Conservation (phyloP, 1,139 yeast species). For the Suhomyces terraborum region DNA sequence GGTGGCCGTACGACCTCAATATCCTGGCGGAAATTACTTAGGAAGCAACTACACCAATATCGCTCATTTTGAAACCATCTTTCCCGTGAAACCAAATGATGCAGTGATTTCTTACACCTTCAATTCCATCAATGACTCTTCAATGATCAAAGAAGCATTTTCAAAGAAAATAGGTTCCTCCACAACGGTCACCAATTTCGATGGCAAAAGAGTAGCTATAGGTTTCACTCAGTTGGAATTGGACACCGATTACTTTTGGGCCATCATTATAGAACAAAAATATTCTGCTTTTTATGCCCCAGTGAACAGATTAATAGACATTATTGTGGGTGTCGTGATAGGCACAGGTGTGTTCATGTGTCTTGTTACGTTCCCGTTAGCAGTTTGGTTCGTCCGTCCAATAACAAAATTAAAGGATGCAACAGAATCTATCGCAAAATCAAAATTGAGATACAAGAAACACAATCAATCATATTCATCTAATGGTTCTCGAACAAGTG, state of each 20-base stretch:
- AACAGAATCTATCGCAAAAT: conserved; percentile 61
- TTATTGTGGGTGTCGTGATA: conserved; percentile 75
- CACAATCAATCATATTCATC: conserved; percentile 3
- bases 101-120: conserved; percentile 29
- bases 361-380: conserved; percentile 74
- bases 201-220: conserved; percentile 56
- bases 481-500: conserved; percentile 1
- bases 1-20: conserved; percentile 37
- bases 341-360: conserved; percentile 80
- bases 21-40: conserved; percentile 14
- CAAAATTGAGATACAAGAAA: conserved; percentile 21
- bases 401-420: conserved; percentile 80
- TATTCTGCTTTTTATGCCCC: conserved; percentile 64
- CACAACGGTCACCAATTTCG: conserved; percentile 45
- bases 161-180: conserved; percentile 49
- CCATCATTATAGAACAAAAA: conserved; percentile 70
- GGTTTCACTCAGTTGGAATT: conserved; percentile 67
- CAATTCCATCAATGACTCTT: conserved; percentile 27
- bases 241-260: conserved; percentile 61
- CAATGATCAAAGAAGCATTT: conserved; percentile 46
- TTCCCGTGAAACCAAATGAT: conserved; percentile 34
- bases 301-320: conserved; percentile 59
- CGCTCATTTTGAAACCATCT: conserved; percentile 39
- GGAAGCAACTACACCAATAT: conserved; percentile 17
- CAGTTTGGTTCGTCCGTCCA: conserved; percentile 85